Base-by-base conservation (phyloP, 1,284 basidiomycete genomes). In the Pterulicium gracile region DNA sequence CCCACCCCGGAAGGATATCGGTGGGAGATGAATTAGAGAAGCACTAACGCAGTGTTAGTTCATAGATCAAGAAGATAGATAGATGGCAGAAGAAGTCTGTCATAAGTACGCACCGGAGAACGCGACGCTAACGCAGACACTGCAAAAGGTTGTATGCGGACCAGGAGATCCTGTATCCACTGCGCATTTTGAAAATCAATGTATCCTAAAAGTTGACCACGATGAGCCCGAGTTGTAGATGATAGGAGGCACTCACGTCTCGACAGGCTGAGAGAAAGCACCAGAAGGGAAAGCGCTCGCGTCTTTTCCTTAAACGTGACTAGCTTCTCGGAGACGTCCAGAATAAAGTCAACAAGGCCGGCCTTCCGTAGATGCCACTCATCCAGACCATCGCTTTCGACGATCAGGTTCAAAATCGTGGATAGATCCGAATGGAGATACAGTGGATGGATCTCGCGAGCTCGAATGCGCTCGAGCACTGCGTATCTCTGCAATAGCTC, bases 331-430 rank as follows among this genome's bases (percentile, higher is more conserved):
- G 22, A 54, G 18, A 63, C 51, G 27, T 50, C 49, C 34, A 63
- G 32, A 32, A 66, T 52, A 47, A 61, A 74, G 23, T 58, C 50
- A 4, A 60, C 49, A 49, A 72, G 64, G 20, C 63, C 60, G 27
- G 59, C 65, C 17, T 55, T 52, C 15, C 55, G 56, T 2, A 76
- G 62, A 24, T 75, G 69, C 10, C 50, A 55, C 47, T 65, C 64
- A 54, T 74, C 75, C 41, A 64, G 56, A 3, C 60, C 62, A 35
- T 67, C 64, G 50, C 64, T 69, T 53, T 79, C 77, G 21, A 75
- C 53, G 21, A 73, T 56, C 69, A 78, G 73, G 47, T 73, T 65
- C 46, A 76, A 61, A 1, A 67, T 64, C 14, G 68, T 68, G 65
- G 69, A 72, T n/a, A 78, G 51, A 54, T 77, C 75, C n/a, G 58